These are phyloP conservation scores for Russula sp. DNA, from an alignment of 768 basidiomycete species.

Conservation along the genomic window DNA sequence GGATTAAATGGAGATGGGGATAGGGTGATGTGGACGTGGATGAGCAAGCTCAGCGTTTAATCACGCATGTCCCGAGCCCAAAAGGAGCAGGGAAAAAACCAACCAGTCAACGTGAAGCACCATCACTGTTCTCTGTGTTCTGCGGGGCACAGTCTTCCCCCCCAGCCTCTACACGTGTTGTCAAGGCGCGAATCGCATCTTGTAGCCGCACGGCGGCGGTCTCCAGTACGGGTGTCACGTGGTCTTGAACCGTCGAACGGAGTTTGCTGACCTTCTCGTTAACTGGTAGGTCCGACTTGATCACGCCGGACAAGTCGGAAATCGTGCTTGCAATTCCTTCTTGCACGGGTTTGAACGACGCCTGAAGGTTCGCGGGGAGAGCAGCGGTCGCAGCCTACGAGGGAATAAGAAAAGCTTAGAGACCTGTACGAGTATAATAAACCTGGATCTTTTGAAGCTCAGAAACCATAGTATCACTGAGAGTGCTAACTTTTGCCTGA, in stretches of 20 bases:
- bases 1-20: slow-evolving; percentile 4
- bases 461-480: slow-evolving; percentile 57
- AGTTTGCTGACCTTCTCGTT: slow-evolving; percentile 57
- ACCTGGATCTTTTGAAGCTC: slow-evolving; percentile 59
- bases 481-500: slow-evolving; percentile 47
- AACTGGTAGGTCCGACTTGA: slow-evolving; percentile 49
- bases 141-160: slow-evolving; percentile 15
- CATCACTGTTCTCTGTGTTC: slow-evolving; percentile 17
- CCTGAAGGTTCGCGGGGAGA: slow-evolving; percentile 46
- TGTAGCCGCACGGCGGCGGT: slow-evolving; percentile 28
- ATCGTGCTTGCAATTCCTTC: slow-evolving; percentile 46
- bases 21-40: background rate
- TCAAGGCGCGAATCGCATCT: slow-evolving; percentile 26
- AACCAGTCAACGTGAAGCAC: slow-evolving; percentile 12
- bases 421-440: background rate
- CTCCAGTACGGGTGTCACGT: slow-evolving; percentile 56
- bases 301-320: slow-evolving; percentile 45
- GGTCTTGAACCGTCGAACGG: slow-evolving; percentile 49
- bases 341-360: slow-evolving; percentile 53
- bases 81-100: background rate
- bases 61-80: background rate
- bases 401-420: background rate
- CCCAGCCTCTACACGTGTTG: slow-evolving; percentile 20
- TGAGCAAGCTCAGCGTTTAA: slow-evolving; percentile 1
- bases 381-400: slow-evolving; percentile 46